Evolutionary conservation across 305 asterid species (phyloP), one percentile per base, ranked within the genome.

Genomic region (Stenogyne calaminthoides): DNA sequence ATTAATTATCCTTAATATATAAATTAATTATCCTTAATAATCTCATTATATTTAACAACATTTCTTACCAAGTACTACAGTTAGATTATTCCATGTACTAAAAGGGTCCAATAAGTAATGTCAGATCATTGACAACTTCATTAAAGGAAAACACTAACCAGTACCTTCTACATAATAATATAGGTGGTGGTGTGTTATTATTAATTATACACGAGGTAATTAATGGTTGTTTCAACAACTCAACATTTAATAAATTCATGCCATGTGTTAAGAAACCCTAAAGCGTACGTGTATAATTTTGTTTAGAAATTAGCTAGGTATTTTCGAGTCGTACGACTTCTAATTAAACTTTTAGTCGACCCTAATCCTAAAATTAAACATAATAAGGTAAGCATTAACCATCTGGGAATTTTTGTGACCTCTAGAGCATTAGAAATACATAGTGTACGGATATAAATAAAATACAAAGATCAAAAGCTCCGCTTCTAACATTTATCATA

Each of bases 291-390:
- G 18, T 9, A 54, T 54, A 54, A 54, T 54, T 54, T 54, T 18
- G 60, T 54, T 54, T 20, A 60, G 12, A 25, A 60, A 6, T n/a
- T n/a, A n/a, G n/a, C 40, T 60, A 60, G 46, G 25, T 12, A 25
- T 29, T 60, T 27, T 60, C 42, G 12, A 60, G 0, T 60, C 44
- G 44, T 60, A 60, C 65, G 6, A 25, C 44, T 60, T 32, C 25
- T 60, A 60, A 60, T 60, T 60, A n/a, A 60, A 32, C 14, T 14
- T n/a, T n/a, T 29, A 60, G 65, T 29, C 44, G 22, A 60, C 42
- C 65, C 65, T 60, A 60, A 29, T 60, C 40, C 22, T 60, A 25
- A 25, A 29, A 0, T n/a, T n/a, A n/a, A 60, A 7, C 25, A 29
- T 32, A 57, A 60, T 60, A 29, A 29, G 32, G 46, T 7, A 29